These are phyloP conservation scores for Starmera stellimalicola DNA, from an alignment of 1,139 yeast species.

Conservation along the genomic window DNA sequence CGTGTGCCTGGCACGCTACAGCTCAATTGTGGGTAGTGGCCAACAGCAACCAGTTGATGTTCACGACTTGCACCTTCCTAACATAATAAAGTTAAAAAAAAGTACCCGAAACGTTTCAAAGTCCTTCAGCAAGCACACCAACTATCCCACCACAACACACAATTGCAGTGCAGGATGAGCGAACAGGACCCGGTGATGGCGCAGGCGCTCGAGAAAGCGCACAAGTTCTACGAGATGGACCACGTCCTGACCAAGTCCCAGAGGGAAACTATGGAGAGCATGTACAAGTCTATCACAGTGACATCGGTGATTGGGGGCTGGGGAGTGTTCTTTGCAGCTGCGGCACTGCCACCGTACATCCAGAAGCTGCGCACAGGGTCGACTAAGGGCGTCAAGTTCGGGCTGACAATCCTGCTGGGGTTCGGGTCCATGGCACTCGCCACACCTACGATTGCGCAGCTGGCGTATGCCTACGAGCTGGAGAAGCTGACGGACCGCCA, in stretches of 20 bases:
- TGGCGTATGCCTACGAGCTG: slow-evolving; percentile 20
- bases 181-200: background rate
- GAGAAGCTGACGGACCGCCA: slow-evolving; percentile 18
- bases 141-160: background rate
- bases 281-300: slow-evolving; percentile 13
- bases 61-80: too few relatives aligned
- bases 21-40: too few relatives aligned
- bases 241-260: slow-evolving; percentile 13
- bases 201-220: background rate
- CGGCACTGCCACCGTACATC: slow-evolving; percentile 22
- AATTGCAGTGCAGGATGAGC: too few relatives aligned
- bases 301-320: slow-evolving; percentile 21
- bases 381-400: slow-evolving; percentile 25
- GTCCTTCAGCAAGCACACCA: too few relatives aligned
- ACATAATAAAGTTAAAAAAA: too few relatives aligned
- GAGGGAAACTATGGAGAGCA: slow-evolving; percentile 10
- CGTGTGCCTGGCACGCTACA: too few relatives aligned
- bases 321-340: slow-evolving; percentile 23
- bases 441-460: slow-evolving; percentile 22
- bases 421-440: slow-evolving; percentile 22
- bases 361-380: slow-evolving; percentile 22
- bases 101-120: too few relatives aligned
- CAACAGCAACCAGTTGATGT: too few relatives aligned
- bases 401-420: slow-evolving; percentile 24
- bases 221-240: slow-evolving; percentile 15